A percentile compares a stretch with the other conserved stretches of the same genome.
phyloP scores from a whole-genome alignment of 495 filamentous ascomycete genomes.

The Podospora pseudopauciseta region DNA sequence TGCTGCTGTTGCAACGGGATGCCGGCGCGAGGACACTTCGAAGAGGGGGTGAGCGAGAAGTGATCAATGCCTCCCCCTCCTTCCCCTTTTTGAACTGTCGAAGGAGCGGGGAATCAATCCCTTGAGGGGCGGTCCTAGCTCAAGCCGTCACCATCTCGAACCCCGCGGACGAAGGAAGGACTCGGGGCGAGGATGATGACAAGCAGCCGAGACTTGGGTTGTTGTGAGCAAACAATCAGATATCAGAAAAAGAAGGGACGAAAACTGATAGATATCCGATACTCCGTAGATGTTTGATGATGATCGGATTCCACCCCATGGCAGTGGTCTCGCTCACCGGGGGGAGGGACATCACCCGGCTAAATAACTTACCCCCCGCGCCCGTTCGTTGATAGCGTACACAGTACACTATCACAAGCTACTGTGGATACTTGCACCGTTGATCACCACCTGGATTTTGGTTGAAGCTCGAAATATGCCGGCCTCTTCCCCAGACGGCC shows the following conservation, averaged over 20 bases:
- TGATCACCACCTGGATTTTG: background rate
- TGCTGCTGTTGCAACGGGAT: background rate
- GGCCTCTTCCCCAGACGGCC: background rate
- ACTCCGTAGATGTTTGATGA: constrained; percentile 21
- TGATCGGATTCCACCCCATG: constrained; percentile 17
- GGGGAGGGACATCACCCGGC: constrained; percentile 15
- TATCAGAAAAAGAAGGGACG: background rate
- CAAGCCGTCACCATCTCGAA: background rate
- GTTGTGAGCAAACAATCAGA: background rate
- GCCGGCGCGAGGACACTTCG: background rate
- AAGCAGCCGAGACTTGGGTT: background rate
- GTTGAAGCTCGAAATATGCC: background rate
- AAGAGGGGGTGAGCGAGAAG: background rate
- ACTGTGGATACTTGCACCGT: background rate
- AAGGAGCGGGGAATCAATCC: background rate
- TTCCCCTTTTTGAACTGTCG: constrained; percentile 1
- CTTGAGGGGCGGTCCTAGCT: background rate
- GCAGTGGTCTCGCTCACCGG: constrained; percentile 18
- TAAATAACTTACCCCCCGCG: constrained; percentile 18
- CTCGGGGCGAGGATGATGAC: background rate
- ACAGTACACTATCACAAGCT: background rate
- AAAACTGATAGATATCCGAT: constrained; percentile 1
- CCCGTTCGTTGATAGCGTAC: background rate
- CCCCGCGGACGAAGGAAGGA: background rate
- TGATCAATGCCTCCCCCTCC: background rate